phyloP scores from a whole-genome alignment of 1,284 basidiomycete genomes.

The Xanthoconium separans region DNA sequence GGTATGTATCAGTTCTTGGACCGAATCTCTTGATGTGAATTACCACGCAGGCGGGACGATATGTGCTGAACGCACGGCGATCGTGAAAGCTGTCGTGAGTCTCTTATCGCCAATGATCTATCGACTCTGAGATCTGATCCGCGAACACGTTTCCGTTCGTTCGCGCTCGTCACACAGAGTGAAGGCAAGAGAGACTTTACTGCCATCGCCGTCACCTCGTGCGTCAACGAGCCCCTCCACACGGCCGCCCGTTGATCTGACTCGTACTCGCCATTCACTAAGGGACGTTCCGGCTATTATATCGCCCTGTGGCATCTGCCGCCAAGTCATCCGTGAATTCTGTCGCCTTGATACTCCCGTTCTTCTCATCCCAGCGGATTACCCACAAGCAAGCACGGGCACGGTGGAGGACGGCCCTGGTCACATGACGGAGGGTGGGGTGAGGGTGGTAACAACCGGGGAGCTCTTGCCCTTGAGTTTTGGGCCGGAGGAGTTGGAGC shows the following conservation, averaged over 20 bases:
- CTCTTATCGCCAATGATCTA: not conserved
- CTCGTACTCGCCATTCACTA: too few relatives aligned
- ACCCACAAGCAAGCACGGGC: conserved; percentile 36
- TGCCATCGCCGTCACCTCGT: conserved; percentile 77
- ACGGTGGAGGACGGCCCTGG: not conserved
- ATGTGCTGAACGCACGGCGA: conserved; percentile 87
- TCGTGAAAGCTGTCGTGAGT: conserved; percentile 83
- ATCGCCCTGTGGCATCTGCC: conserved; percentile 89
- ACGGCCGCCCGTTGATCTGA: not conserved
- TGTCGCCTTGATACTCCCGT: conserved; percentile 76
- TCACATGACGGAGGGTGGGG: not conserved
- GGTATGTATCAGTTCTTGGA: conserved; percentile 44
- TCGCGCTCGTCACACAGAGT: conserved; percentile 50
- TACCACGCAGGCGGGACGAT: conserved; percentile 65
- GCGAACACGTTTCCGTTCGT: too few relatives aligned
- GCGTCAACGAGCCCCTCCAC: not conserved
- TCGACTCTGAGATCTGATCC: too few relatives aligned
- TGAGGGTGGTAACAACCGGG: conserved; percentile 58
- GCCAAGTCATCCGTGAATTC: conserved; percentile 91
- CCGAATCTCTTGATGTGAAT: not conserved
- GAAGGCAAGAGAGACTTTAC: conserved; percentile 70
- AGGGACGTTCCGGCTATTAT: conserved; percentile 64
- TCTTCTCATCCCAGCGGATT: conserved; percentile 72
- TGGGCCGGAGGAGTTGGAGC: conserved; percentile 58
- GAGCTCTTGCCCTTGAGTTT: conserved; percentile 86